Conservation (phyloP, 2,329 filamentous ascomycete species). For the Colletotrichum sp. region DNA sequence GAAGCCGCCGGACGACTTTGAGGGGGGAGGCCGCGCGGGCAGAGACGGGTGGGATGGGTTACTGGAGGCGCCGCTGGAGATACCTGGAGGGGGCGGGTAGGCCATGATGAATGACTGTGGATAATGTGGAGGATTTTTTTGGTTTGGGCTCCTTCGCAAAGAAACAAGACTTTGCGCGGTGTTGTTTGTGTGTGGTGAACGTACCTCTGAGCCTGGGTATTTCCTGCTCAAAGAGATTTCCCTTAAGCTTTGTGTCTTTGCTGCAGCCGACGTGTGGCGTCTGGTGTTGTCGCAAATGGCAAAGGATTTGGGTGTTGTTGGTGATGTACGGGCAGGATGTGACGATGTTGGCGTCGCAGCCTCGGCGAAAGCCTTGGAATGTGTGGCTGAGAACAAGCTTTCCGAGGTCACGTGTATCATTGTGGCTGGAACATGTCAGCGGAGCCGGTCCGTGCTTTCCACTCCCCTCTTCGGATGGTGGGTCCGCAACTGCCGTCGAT, state of each 20-base stretch:
- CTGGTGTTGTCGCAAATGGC: constrained; percentile 4
- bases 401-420: not conserved
- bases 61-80: constrained; percentile 47
- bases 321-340: not conserved
- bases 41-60: constrained; percentile 64
- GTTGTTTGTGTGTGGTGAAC: constrained; percentile 33
- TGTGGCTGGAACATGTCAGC: not conserved
- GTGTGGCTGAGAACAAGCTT: not conserved
- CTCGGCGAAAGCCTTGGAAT: not conserved
- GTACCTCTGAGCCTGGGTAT: constrained; percentile 55
- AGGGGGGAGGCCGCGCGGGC: constrained; percentile 77
- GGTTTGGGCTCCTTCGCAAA: not conserved
- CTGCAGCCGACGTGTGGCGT: not conserved
- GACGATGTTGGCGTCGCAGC: constrained; percentile 3
- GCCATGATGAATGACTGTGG: constrained; percentile 73
- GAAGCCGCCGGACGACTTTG: constrained; percentile 47
- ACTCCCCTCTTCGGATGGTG: not conserved
- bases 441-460: not conserved
- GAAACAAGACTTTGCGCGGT: not conserved
- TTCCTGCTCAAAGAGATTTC: constrained; percentile 37
- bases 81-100: constrained; percentile 86
- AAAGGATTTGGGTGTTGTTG: not conserved
- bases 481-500: not conserved
- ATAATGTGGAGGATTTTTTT: not conserved
- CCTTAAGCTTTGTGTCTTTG: not conserved